Base-by-base conservation (phyloP, 129 eudicot species). In the Heracleum sosnowskyi region DNA sequence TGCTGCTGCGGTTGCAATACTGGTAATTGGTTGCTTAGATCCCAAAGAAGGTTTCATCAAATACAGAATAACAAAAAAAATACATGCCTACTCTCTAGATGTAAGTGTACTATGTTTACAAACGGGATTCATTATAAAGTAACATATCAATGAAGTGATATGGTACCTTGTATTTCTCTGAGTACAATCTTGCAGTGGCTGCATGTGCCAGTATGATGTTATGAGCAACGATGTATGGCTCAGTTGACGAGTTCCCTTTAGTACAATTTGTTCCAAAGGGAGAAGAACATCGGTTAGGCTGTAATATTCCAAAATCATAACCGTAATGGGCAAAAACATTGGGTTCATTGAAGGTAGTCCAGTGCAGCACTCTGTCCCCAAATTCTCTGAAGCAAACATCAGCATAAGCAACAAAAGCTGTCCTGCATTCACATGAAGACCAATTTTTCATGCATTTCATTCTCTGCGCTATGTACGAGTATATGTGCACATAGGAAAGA, bases 321-420 rank as follows among this genome's bases (percentile, higher is more conserved):
- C 94, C 94, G 45, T 76, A 82, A 7, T 78, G 9, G 18, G 69
- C 75, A 79, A 79, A 83, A 17, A 77, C 68, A 74, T 91, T 91
- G 20, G 82, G 83, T 76, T 91, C 97, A 74, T 91, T 89, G 49
- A 89, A 31, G 24, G 97, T 91, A 64, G 92, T 87, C 97, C 94
- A 91, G 16, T 89, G 83, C 80, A 64, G 81, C 55, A 89, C 92
- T 81, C 97, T 69, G 69, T 91, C 95, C 31, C 95, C 97, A 79
- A 89, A 89, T 81, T 91, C 95, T 85, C 84, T 85, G 74, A 89
- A 91, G 86, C 97, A 91, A 82, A 86, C 88, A 49, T 91, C 83
- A 37, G 85, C 94, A 82, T 78, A 89, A 47, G 83, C 90, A 28
- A 77, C 47, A 46, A 69, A 89, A 83, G 81, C 92, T 36, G 78